Evolutionary conservation across 2,329 filamentous ascomycete species (phyloP).

Genomic region (Tolypocladium tundrense): DNA sequence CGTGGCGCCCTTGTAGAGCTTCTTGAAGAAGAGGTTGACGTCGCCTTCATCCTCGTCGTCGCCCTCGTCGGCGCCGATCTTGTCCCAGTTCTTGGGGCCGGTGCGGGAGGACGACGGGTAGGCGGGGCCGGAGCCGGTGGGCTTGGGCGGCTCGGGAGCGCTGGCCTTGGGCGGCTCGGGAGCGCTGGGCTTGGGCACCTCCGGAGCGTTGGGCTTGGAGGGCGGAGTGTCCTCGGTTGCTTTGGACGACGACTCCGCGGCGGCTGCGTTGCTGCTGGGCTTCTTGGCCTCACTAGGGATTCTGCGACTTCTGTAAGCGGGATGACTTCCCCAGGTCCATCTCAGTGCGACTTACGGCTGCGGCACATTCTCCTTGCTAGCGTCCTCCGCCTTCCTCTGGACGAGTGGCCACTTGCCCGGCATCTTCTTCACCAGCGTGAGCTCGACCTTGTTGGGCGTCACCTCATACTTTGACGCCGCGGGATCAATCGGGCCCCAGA

Average conservation of each 20-base stretch:
- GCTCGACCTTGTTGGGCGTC: conserved; percentile 70
- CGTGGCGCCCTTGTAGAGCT: conserved; percentile 66
- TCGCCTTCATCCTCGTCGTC: conserved; percentile 52
- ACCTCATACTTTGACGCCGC: conserved; percentile 51
- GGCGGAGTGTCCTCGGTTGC: not conserved
- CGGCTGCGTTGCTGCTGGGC: not conserved
- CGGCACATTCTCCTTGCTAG: not conserved
- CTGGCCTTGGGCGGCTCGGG: not conserved
- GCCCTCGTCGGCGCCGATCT: conserved; percentile 45
- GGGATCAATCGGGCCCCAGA: conserved; percentile 56
- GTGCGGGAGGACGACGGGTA: conserved; percentile 82
- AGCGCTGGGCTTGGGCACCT: not conserved
- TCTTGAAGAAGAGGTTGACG: conserved; percentile 81
- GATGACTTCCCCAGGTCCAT: not conserved
- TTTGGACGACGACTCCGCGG: not conserved
- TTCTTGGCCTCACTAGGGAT: not conserved
- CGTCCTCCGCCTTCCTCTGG: conserved; percentile 5
- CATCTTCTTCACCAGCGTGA: conserved; percentile 58
- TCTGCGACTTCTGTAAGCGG: not conserved
- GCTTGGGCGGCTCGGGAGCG: not conserved
- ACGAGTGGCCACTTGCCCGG: conserved; percentile 56
- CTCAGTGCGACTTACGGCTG: not conserved
- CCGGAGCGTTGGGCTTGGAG: not conserved
- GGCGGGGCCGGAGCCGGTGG: conserved; percentile 29
- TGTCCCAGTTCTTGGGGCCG: conserved; percentile 91